Percentiles rank a stretch among this genome's conserved stretches.
phyloP scores from a whole-genome alignment of 2,329 filamentous ascomycete species.

The Colletotrichum cereale region DNA sequence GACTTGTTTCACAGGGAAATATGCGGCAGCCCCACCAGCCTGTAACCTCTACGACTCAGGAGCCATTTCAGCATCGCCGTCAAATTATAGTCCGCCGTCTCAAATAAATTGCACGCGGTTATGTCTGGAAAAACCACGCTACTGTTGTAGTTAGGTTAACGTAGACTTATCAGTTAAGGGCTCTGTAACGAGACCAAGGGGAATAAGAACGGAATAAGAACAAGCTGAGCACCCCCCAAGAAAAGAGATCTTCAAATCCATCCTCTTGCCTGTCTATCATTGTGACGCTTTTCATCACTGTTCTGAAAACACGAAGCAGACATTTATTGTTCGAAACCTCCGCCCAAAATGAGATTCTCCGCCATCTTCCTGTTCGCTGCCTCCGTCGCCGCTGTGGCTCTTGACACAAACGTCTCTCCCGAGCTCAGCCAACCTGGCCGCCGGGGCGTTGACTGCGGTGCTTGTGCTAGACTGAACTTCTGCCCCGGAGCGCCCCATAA shows the following conservation, averaged over 20 bases:
- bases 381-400: conserved; percentile 30
- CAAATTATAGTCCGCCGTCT: neutral
- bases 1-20: too few species aligned
- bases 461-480: conserved; percentile 28
- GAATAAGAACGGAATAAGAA: conserved; percentile 5
- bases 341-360: conserved; percentile 31
- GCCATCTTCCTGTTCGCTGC: conserved; percentile 26
- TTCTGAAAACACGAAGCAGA: neutral
- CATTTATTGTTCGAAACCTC: conserved; percentile 23
- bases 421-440: conserved; percentile 31
- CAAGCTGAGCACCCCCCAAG: too few species aligned
- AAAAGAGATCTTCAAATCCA: too few species aligned
- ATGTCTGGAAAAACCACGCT: conserved; percentile 1
- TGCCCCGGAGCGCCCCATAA: conserved; percentile 33
- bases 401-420: conserved; percentile 23
- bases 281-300: neutral
- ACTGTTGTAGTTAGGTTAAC: neutral
- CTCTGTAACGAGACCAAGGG: neutral
- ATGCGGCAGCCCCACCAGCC: conserved; percentile 3
- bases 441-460: conserved; percentile 28
- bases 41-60: conserved; percentile 31
- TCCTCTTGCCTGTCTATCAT: too few species aligned
- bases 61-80: conserved; percentile 6
- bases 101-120: neutral
- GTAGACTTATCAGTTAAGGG: neutral